Evolutionary conservation across 495 filamentous ascomycete species (phyloP).

Genomic region (Xylaria intraflava): DNA sequence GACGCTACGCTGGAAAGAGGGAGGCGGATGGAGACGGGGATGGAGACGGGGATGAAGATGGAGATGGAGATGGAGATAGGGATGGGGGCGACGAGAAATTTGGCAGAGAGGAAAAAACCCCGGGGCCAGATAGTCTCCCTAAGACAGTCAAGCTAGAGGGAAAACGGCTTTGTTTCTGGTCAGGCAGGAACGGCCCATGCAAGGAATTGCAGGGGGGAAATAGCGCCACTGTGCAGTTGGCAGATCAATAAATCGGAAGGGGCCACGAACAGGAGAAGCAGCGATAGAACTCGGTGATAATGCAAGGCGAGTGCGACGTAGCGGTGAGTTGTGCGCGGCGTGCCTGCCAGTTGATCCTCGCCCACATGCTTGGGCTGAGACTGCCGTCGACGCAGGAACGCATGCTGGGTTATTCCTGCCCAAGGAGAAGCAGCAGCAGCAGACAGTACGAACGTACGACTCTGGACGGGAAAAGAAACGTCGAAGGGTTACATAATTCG

Average conservation of each 20-base stretch:
- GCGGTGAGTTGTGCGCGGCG: background rate
- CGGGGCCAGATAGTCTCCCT: too few relatives aligned
- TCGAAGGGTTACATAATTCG: too few relatives aligned
- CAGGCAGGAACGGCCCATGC: too few relatives aligned
- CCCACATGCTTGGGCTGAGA: background rate
- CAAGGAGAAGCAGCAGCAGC: too few relatives aligned
- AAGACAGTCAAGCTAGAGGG: constrained; percentile 2
- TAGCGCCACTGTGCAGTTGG: background rate
- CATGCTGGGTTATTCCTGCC: too few relatives aligned
- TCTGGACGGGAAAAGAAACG: too few relatives aligned
- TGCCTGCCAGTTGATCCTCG: background rate
- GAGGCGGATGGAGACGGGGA: background rate
- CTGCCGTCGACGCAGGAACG: background rate
- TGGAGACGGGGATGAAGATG: too few relatives aligned
- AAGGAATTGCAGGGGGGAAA: too few relatives aligned
- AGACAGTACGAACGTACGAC: too few relatives aligned
- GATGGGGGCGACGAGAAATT: background rate
- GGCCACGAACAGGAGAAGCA: background rate
- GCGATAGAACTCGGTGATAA: background rate
- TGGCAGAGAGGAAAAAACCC: too few relatives aligned
- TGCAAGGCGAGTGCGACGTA: constrained; percentile 1
- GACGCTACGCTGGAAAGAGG: too few relatives aligned
- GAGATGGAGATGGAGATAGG: too few relatives aligned
- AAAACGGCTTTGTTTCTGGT: background rate
- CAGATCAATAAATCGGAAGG: constrained; percentile 6